These are phyloP conservation scores for Hanseniaspora nectarophila DNA, from an alignment of 805 yeast genomes.

Conservation along the genomic window DNA sequence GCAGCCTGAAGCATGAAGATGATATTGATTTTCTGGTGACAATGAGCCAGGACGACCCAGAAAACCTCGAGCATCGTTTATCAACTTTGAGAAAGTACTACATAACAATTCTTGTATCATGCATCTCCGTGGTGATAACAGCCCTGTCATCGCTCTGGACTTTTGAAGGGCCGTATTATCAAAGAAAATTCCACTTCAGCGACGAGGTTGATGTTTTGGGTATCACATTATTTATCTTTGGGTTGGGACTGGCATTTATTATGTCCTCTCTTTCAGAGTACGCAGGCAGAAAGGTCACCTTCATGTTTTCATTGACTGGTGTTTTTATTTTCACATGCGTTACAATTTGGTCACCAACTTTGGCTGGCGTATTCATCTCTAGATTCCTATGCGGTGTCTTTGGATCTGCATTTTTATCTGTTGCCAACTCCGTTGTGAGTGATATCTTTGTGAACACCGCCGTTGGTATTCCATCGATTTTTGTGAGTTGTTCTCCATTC, in stretches of 20 bases:
- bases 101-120: slow-evolving; percentile 42
- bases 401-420: slow-evolving; percentile 63
- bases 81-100: slow-evolving; percentile 44
- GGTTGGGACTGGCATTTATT: slow-evolving; percentile 58
- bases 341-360: slow-evolving; percentile 46
- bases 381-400: slow-evolving; percentile 60
- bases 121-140: slow-evolving; percentile 49
- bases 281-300: slow-evolving; percentile 49
- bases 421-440: slow-evolving; percentile 67
- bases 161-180: slow-evolving; percentile 43
- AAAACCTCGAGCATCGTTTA: slow-evolving; percentile 27
- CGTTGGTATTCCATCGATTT: slow-evolving; percentile 58
- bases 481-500: slow-evolving; percentile 52
- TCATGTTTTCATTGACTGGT: slow-evolving; percentile 48
- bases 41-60: slow-evolving; percentile 19
- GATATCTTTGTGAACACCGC: slow-evolving; percentile 53
- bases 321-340: slow-evolving; percentile 47
- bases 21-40: not conserved
- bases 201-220: slow-evolving; percentile 45
- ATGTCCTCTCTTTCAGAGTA: slow-evolving; percentile 60
- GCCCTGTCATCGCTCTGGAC: slow-evolving; percentile 61
- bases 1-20: not conserved
- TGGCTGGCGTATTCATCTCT: slow-evolving; percentile 51
- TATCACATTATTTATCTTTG: slow-evolving; percentile 55
- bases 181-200: slow-evolving; percentile 38